phyloP scores from a whole-genome alignment of 2,329 filamentous ascomycete genomes.

The Laburnicola sp. region DNA sequence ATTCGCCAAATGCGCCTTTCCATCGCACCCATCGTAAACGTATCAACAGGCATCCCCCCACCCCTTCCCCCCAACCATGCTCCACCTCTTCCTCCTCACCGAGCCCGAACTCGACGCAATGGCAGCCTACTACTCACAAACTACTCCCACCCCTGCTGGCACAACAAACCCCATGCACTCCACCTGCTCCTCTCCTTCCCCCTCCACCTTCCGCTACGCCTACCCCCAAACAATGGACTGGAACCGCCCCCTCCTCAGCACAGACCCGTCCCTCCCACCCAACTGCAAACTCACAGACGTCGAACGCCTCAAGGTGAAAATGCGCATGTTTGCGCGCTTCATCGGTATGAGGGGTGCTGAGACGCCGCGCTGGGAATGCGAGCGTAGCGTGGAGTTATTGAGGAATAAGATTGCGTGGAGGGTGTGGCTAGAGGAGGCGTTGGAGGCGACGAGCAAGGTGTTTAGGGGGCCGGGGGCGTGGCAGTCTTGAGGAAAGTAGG shows the following conservation, averaged over 20 bases:
- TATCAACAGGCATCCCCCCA: slow-evolving; percentile 65
- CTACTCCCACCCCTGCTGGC: no score
- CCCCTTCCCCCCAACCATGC: slow-evolving; percentile 66
- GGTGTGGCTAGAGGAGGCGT: slow-evolving; percentile 23
- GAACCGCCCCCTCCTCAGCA: slow-evolving; percentile 50
- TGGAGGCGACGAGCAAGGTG: slow-evolving; percentile 14
- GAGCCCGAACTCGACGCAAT: slow-evolving; percentile 70
- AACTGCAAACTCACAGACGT: slow-evolving; percentile 38
- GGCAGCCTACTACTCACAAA: slow-evolving; percentile 74
- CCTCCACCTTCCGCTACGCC: slow-evolving; percentile 35
- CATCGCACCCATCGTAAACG: slow-evolving; percentile 65
- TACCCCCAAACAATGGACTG: slow-evolving; percentile 73
- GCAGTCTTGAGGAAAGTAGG: slow-evolving; percentile 8
- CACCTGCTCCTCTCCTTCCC: no score
- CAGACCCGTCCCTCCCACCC: slow-evolving; percentile 18
- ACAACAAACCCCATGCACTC: no score
- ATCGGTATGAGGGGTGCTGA: slow-evolving; percentile 70
- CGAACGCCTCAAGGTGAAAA: slow-evolving; percentile 58
- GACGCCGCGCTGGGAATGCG: slow-evolving; percentile 54
- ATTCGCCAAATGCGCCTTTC: slow-evolving; percentile 66
- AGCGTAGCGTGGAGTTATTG: slow-evolving; percentile 44
- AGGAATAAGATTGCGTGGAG: slow-evolving; percentile 30
- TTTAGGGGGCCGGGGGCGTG: slow-evolving; percentile 13
- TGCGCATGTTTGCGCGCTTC: slow-evolving; percentile 71
- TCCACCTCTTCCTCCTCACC: slow-evolving; percentile 74